phyloP scores from a whole-genome alignment of 495 filamentous ascomycete species.

The Annulohypoxylon moriforme region DNA sequence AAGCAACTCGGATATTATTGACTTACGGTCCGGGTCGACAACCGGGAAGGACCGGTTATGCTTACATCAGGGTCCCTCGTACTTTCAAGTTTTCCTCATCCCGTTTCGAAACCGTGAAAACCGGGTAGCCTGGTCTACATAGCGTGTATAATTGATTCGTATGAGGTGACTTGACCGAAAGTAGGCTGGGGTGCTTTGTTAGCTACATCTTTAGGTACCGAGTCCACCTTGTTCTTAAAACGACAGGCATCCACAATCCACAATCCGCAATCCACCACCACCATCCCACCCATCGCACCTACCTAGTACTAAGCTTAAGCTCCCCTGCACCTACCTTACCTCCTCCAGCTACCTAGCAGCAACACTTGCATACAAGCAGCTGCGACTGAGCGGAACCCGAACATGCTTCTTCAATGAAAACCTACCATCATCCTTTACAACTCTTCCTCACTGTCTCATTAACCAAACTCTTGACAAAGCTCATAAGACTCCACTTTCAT shows the following conservation, averaged over 20 bases:
- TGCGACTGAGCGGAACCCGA: slow-evolving; percentile 5
- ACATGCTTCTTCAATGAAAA: slow-evolving; percentile 25
- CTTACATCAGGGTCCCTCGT: slow-evolving; percentile 5
- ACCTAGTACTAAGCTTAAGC: background rate
- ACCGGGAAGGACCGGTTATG: slow-evolving; percentile 25
- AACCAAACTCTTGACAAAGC: background rate
- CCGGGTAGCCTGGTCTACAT: background rate
- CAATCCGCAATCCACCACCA: background rate
- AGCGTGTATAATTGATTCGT: background rate
- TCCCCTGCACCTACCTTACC: slow-evolving; percentile 6
- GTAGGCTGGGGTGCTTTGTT: slow-evolving; percentile 8
- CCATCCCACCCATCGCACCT: too few relatives aligned
- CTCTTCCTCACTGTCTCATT: slow-evolving; percentile 12
- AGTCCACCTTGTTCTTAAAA: slow-evolving; percentile 31
- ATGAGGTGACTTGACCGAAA: slow-evolving; percentile 31
- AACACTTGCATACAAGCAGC: background rate
- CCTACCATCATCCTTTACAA: slow-evolving; percentile 11
- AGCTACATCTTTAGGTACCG: slow-evolving; percentile 15
- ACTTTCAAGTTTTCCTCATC: slow-evolving; percentile 14
- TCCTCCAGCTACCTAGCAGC: background rate
- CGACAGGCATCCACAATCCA: slow-evolving; percentile 25
- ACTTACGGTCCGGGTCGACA: slow-evolving; percentile 26
- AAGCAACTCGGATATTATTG: slow-evolving; percentile 25
- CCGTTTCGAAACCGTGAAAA: slow-evolving; percentile 25
- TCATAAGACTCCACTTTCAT: slow-evolving; percentile 28